phyloP scores from a whole-genome alignment of 306 rosid genomes.

The Pterocarpus macrocarpus region DNA sequence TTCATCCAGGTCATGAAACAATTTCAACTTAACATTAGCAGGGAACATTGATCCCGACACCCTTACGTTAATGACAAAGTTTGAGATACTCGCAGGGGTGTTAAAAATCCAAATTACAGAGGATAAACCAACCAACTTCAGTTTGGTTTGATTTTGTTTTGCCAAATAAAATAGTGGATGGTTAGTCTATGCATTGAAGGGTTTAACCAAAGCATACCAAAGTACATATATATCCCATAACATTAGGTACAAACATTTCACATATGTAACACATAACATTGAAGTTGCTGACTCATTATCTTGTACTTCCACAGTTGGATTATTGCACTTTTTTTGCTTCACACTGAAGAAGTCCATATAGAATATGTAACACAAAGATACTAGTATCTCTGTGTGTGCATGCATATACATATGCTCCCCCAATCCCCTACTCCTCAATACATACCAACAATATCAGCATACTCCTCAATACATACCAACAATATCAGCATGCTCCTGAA shows the following conservation, averaged over 20 bases:
- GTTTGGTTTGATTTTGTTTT: constrained; percentile 5
- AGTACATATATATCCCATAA: not conserved
- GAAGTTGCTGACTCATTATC: constrained; percentile 6
- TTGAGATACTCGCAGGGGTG: constrained; percentile 27
- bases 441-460: constrained; percentile 87
- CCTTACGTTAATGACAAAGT: not conserved
- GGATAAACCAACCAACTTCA: constrained; percentile 1
- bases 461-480: constrained; percentile 96
- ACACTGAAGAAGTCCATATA: not conserved
- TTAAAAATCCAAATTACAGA: constrained; percentile 20
- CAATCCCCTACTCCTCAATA: constrained; percentile 36
- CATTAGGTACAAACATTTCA: constrained; percentile 12
- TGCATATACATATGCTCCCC: not conserved
- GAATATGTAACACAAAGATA: constrained; percentile 31
- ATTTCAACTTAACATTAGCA: constrained; percentile 38
- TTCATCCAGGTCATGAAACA: constrained; percentile 36
- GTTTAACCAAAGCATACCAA: not conserved
- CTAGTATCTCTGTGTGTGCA: not conserved
- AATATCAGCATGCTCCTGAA: constrained; percentile 96
- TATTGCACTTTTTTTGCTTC: constrained; percentile 16
- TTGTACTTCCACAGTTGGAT: not conserved
- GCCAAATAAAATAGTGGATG: not conserved
- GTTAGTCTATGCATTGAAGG: not conserved
- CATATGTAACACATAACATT: not conserved
- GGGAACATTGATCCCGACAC: constrained; percentile 20